Conservation (phyloP, 2,329 filamentous ascomycete genomes). For the Talaromyces funiculosus region DNA sequence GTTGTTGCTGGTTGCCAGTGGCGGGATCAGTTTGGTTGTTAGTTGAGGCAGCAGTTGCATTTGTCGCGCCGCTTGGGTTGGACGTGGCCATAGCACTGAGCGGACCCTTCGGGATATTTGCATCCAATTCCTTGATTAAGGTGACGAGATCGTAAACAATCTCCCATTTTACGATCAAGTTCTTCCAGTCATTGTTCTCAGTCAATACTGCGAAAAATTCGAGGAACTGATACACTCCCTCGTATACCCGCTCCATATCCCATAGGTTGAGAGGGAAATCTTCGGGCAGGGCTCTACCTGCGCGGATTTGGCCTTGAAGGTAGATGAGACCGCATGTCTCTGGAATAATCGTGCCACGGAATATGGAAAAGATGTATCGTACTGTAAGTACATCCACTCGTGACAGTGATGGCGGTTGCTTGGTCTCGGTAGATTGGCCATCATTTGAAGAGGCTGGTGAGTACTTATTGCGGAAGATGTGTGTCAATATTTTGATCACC, state of each 20-base stretch:
- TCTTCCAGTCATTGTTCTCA: constrained; percentile 76
- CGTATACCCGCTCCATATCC: constrained; percentile 97
- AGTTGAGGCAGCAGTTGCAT: constrained; percentile 17
- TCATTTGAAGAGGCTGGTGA: constrained; percentile 44
- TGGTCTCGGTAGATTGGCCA: constrained; percentile 49
- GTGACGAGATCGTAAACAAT: constrained; percentile 83
- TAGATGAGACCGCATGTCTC: constrained; percentile 94
- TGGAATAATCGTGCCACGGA: constrained; percentile 85
- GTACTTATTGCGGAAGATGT: constrained; percentile 69
- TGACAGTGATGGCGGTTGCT: constrained; percentile 52
- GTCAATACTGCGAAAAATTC: constrained; percentile 89
- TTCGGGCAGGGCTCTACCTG: constrained; percentile 66
- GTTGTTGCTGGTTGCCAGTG: constrained; percentile 25
- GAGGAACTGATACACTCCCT: constrained; percentile 88
- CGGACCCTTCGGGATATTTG: constrained; percentile 76
- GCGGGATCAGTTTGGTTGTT: constrained; percentile 23
- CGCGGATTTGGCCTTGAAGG: constrained; percentile 82
- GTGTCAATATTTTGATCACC: constrained; percentile 81
- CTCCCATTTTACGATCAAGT: constrained; percentile 85
- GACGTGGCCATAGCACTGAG: constrained; percentile 43
- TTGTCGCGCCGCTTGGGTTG: neutral
- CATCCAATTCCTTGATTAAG: constrained; percentile 78
- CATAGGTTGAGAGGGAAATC: constrained; percentile 93
- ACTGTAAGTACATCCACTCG: constrained; percentile 61
- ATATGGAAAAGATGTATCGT: constrained; percentile 88